phyloP scores from a whole-genome alignment of 192 early-diverging fungal genomes.

The Podila minutissima region DNA sequence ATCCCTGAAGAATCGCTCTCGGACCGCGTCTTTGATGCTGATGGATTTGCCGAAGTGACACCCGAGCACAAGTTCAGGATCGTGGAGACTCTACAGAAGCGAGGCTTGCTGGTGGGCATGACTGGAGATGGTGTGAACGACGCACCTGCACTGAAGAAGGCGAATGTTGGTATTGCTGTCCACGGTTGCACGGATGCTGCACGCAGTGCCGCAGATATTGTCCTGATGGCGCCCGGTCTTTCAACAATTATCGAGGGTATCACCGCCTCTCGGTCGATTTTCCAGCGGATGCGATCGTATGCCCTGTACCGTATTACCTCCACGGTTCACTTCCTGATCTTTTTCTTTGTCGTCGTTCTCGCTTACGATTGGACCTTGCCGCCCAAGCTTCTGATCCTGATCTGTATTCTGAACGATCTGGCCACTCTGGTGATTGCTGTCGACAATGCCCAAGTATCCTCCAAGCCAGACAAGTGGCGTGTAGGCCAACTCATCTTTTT shows the following conservation, averaged over 20 bases:
- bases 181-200: constrained; percentile 93
- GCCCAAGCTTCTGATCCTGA: constrained; percentile 84
- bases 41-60: constrained; percentile 95
- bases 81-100: constrained; percentile 89
- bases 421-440: constrained; percentile 91
- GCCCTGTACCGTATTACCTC: constrained; percentile 93
- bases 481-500: constrained; percentile 88
- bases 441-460: constrained; percentile 90
- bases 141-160: constrained; percentile 94
- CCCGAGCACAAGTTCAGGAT: constrained; percentile 96
- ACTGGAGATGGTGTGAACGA: constrained; percentile 98
- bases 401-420: constrained; percentile 90
- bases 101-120: constrained; percentile 84
- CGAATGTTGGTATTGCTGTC: constrained; percentile 95
- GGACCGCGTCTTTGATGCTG: constrained; percentile 80
- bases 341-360: constrained; percentile 91
- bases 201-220: constrained; percentile 92
- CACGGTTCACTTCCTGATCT: constrained; percentile 92
- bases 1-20: constrained; percentile 75
- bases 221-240: constrained; percentile 84
- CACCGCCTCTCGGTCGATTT: constrained; percentile 86
- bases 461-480: constrained; percentile 92
- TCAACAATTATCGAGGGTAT: constrained; percentile 92
- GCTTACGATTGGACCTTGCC: constrained; percentile 85
- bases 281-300: constrained; percentile 91